Evolutionary conservation across 1,284 basidiomycete species (phyloP).

Genomic region (Pisolithus thermaeus): DNA sequence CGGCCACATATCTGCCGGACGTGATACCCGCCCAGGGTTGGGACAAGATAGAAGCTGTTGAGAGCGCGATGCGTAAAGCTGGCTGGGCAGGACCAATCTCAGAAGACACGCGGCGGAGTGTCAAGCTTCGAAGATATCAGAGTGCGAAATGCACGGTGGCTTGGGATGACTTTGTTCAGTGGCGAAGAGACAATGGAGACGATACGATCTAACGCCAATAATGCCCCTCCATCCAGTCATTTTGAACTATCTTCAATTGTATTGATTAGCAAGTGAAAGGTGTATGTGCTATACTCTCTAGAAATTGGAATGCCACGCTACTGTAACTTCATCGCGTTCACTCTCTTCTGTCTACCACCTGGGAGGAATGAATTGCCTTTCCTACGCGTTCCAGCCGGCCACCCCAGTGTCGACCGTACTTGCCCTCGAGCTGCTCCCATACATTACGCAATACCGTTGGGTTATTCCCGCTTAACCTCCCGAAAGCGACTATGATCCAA

Average conservation of each 20-base stretch:
- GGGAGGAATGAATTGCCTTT: conserved; percentile 27
- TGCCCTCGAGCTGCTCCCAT: conserved; percentile 48
- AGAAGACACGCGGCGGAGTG: conserved; percentile 72
- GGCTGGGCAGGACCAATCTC: conserved; percentile 82
- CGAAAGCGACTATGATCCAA: conserved; percentile 62
- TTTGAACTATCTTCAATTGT: conserved; percentile 7
- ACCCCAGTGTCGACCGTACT: conserved; percentile 44
- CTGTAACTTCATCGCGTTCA: background rate
- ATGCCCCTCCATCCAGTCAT: background rate
- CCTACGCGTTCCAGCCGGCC: conserved; percentile 44
- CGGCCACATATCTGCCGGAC: conserved; percentile 93
- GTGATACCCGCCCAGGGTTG: conserved; percentile 92
- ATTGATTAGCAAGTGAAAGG: conserved; percentile 6
- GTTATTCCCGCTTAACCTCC: conserved; percentile 50
- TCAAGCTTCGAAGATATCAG: conserved; percentile 83
- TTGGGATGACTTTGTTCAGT: conserved; percentile 76
- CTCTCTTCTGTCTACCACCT: conserved; percentile 1
- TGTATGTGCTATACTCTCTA: conserved; percentile 6
- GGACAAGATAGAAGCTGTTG: conserved; percentile 84
- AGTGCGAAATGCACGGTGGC: conserved; percentile 67
- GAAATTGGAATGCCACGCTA: background rate
- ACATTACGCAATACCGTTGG: conserved; percentile 41
- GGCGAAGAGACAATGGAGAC: conserved; percentile 53
- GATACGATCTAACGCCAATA: conserved; percentile 18
- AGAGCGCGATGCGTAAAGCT: conserved; percentile 90